Conservation (phyloP, 768 basidiomycete species). For the Rhizopogon roseolus region DNA sequence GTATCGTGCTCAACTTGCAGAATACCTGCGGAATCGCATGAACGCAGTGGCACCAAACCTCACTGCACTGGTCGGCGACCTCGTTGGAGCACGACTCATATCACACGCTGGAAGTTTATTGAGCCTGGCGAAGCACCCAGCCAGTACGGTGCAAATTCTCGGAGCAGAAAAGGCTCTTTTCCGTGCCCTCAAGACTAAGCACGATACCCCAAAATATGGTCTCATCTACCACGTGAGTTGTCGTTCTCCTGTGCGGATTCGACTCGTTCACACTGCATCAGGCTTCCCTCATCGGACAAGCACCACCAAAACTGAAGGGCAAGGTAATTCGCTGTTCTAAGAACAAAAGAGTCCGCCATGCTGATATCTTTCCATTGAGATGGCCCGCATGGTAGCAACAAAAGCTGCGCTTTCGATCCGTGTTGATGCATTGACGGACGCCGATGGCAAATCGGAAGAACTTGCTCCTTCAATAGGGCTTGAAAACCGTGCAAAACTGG, state of each 20-base stretch:
- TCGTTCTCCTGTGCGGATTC: neutral
- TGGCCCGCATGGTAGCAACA: conserved; percentile 99
- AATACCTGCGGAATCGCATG: conserved; percentile 98
- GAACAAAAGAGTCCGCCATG: conserved; percentile 1
- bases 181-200: conserved; percentile 74
- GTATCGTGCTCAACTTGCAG: conserved; percentile 91
- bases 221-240: conserved; percentile 90
- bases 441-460: conserved; percentile 83
- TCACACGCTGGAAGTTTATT: conserved; percentile 70
- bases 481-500: conserved; percentile 92
- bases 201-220: conserved; percentile 98
- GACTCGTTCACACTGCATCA: conserved; percentile 21
- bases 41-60: conserved; percentile 96
- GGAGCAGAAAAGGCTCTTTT: conserved; percentile 78
- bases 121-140: conserved; percentile 69
- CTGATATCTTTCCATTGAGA: conserved; percentile 37
- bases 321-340: conserved; percentile 48
- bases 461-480: conserved; percentile 84
- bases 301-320: conserved; percentile 96
- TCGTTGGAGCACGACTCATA: conserved; percentile 72
- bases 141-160: conserved; percentile 74
- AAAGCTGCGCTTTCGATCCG: conserved; percentile 97
- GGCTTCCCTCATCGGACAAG: conserved; percentile 96
- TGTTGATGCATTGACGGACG: conserved; percentile 92
- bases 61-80: conserved; percentile 77